phyloP scores from a whole-genome alignment of 1,284 basidiomycete genomes.

The Sphaerobolus stellatus region DNA sequence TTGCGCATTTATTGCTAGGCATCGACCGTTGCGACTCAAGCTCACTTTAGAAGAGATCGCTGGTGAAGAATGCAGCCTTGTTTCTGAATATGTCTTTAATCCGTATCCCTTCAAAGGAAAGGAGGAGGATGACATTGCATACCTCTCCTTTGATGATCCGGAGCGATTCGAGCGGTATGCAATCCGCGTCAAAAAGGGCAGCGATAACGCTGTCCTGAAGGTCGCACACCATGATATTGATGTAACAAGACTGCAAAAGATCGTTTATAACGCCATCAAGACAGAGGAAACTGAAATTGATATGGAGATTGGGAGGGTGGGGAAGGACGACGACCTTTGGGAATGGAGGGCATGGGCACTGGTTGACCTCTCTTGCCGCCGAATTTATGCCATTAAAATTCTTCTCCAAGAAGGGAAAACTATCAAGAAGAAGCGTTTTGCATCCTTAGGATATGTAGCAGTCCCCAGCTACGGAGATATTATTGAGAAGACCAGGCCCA shows the following conservation, averaged over 20 bases:
- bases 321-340: conserved; percentile 32
- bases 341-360: conserved; percentile 39
- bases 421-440: conserved; percentile 26
- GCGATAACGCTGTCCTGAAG: conserved; percentile 17
- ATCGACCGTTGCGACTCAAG: conserved; percentile 10
- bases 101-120: conserved; percentile 26
- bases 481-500: conserved; percentile 26
- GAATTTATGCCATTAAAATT: conserved; percentile 42
- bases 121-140: conserved; percentile 28
- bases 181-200: conserved; percentile 23
- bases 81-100: conserved; percentile 34
- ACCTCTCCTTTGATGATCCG: conserved; percentile 36
- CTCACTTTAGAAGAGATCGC: conserved; percentile 5
- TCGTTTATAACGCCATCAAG: conserved; percentile 35
- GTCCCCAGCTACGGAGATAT: conserved; percentile 36
- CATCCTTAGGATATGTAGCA: conserved; percentile 34
- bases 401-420: conserved; percentile 29
- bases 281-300: conserved; percentile 37
- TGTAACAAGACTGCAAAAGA: conserved; percentile 27
- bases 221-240: conserved; percentile 24
- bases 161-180: conserved; percentile 22
- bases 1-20: conserved; percentile 5
- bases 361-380: conserved; percentile 37
- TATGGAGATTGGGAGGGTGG: conserved; percentile 27
- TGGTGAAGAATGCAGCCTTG: conserved; percentile 2